phyloP scores from a whole-genome alignment of 768 basidiomycete genomes.

The Dacryopinax spathularia region DNA sequence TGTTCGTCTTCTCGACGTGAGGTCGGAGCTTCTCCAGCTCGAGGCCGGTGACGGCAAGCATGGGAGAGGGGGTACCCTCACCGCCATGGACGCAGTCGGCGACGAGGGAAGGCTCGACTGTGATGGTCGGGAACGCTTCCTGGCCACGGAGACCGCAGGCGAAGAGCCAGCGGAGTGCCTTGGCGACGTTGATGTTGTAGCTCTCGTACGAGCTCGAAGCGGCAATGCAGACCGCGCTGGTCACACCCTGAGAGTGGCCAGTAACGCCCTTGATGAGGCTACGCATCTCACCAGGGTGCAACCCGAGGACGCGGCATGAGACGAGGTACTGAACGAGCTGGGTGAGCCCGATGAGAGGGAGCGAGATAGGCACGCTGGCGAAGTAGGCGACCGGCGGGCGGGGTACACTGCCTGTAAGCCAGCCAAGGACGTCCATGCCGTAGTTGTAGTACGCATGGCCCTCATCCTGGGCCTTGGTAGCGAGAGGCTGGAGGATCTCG shows the following conservation, averaged over 20 bases:
- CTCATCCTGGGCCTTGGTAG: slow-evolving; percentile 36
- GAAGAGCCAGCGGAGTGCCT: slow-evolving; percentile 86
- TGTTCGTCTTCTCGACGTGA: slow-evolving; percentile 78
- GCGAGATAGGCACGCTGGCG: slow-evolving; percentile 83
- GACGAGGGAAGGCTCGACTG: slow-evolving; percentile 76
- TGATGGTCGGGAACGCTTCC: slow-evolving; percentile 82
- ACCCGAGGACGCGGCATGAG: slow-evolving; percentile 55
- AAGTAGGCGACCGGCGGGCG: slow-evolving; percentile 76
- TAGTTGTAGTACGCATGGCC: slow-evolving; percentile 55
- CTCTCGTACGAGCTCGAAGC: slow-evolving; percentile 63
- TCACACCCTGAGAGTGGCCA: slow-evolving; percentile 94
- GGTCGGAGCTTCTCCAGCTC: slow-evolving; percentile 57
- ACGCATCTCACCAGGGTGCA: slow-evolving; percentile 70
- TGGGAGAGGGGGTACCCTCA: slow-evolving; percentile 84
- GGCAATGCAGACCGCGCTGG: slow-evolving; percentile 81
- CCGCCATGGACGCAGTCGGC: slow-evolving; percentile 81
- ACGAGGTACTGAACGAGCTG: slow-evolving; percentile 88
- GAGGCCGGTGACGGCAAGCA: slow-evolving; percentile 83
- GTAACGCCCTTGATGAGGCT: slow-evolving; percentile 69
- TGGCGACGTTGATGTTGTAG: slow-evolving; percentile 58
- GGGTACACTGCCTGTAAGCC: slow-evolving; percentile 57
- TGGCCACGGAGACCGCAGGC: slow-evolving; percentile 87
- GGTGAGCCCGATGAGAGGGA: slow-evolving; percentile 91
- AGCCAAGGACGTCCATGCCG: slow-evolving; percentile 68
- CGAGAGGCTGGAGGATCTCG: slow-evolving; percentile 58